Evolutionary conservation across 192 early-diverging fungal species (phyloP), one percentile per base, ranked within the genome.

Genomic region (Funneliformis mosseae): DNA sequence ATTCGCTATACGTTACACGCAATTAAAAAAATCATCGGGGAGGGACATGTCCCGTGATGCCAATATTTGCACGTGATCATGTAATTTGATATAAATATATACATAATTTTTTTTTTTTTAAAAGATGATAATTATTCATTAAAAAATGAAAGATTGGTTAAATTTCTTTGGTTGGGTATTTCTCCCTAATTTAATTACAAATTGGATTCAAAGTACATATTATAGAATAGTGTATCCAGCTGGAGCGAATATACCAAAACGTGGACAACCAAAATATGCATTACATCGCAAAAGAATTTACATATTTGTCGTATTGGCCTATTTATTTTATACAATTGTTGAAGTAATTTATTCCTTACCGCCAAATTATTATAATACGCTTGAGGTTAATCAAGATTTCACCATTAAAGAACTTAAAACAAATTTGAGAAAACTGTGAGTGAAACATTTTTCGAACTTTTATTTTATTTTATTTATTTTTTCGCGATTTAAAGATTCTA

Each of bases 281-380:
- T 46, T 74, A 39, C 87, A 88, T 55, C 80, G 81, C 68, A 85
- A 76, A 80, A 25, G 82, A 50, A 88, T 88, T 70, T 88, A 86
- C 46, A 82, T 81, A 38, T 71, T 71, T 33, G 85, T 88, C 11
- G 83, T 88, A 42, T 63, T 84, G 8, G 61, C 55, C 2, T 88
- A 88, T 77, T 69, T 88, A 23, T 71, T 82, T 9, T 88, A 88
- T 59, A 88, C 87, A 14, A 82, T 88, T 18, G 28, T 69, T 48
- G 85, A 86, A 28, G 87, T 82, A 25, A 82, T 84, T 64, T n/a
- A 75, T 39, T 75, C 84, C 1, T 71, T 81, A 10, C 73, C 63
- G 0, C 76, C 68, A 62, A 88, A 86, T 39, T 83, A 72, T 82
- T 88, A 88, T 59, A 72, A 84, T n/a, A n/a, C 82, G 0, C 82